Percentiles rank a stretch among this genome's conserved stretches.
phyloP scores from a whole-genome alignment of 1,139 yeast species.

The Geotrichum reessii region DNA sequence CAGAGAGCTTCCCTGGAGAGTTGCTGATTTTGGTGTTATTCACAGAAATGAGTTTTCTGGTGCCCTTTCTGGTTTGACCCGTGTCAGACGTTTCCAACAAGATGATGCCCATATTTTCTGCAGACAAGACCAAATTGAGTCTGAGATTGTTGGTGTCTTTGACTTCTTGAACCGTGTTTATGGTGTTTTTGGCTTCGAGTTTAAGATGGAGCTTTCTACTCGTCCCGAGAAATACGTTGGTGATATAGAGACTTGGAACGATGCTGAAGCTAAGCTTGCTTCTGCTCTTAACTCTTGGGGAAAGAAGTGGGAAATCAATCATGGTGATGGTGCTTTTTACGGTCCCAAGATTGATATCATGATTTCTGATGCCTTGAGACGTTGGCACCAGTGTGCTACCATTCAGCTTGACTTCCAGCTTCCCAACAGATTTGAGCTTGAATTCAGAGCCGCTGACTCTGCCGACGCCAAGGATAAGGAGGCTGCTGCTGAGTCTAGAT shows the following conservation, averaged over 20 bases:
- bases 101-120: conserved; percentile 98
- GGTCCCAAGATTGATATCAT: conserved; percentile 97
- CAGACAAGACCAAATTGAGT: conserved; percentile 77
- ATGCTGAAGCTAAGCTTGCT: conserved; percentile 75
- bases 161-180: conserved; percentile 75
- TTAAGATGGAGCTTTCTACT: conserved; percentile 85
- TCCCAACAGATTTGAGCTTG: conserved; percentile 84
- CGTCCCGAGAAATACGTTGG: conserved; percentile 93
- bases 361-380: conserved; percentile 83
- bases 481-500: conserved; percentile 31
- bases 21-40: conserved; percentile 91
- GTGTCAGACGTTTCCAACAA: conserved; percentile 97
- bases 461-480: conserved; percentile 23
- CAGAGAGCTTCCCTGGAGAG: conserved; percentile 92
- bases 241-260: conserved; percentile 77
- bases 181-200: conserved; percentile 80
- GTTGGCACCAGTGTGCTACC: conserved; percentile 98
- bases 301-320: conserved; percentile 84
- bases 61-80: conserved; percentile 80
- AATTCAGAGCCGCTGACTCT: conserved; percentile 71
- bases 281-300: conserved; percentile 70
- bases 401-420: conserved; percentile 79
- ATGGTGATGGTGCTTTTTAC: conserved; percentile 97
- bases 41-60: conserved; percentile 96
- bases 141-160: conserved; percentile 73